These are phyloP conservation scores for Saturnispora zaruensis DNA, from an alignment of 805 yeast species.

Conservation along the genomic window DNA sequence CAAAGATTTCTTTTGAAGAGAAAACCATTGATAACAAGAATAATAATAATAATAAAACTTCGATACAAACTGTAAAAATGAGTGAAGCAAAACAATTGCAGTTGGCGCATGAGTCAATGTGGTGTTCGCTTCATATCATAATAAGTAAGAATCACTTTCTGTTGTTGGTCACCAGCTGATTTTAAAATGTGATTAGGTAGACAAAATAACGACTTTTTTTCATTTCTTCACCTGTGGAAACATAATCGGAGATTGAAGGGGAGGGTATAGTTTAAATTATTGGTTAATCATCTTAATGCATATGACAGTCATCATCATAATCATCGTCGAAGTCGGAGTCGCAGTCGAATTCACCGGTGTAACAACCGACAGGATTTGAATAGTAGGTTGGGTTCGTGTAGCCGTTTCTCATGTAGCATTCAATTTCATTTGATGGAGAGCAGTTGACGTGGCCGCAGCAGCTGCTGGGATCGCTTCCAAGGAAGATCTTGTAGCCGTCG, in stretches of 20 bases:
- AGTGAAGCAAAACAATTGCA: background rate
- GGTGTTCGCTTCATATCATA: background rate
- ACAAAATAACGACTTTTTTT: background rate
- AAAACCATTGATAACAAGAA: background rate
- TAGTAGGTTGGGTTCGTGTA: slow-evolving; percentile 12
- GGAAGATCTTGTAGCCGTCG: slow-evolving; percentile 29
- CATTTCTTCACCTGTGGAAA: background rate
- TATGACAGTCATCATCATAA: slow-evolving; percentile 13
- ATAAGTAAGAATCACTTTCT: background rate
- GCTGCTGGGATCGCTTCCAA: slow-evolving; percentile 19
- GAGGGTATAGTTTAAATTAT: background rate
- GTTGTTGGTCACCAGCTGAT: background rate
- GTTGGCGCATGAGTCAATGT: background rate
- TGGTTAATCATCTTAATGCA: slow-evolving; percentile 6
- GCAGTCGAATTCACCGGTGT: slow-evolving; percentile 16
- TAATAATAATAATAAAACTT: background rate
- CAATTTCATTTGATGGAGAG: slow-evolving; percentile 29
- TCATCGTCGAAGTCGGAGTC: slow-evolving; percentile 24
- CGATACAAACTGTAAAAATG: background rate
- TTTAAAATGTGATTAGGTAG: background rate
- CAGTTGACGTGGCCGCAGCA: slow-evolving; percentile 10
- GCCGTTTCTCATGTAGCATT: slow-evolving; percentile 28
- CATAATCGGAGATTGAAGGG: background rate
- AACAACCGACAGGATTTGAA: slow-evolving; percentile 9
- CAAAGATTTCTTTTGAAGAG: background rate